Conservation (phyloP, 192 early-diverging fungal species). For the Gigaspora rosea region DNA sequence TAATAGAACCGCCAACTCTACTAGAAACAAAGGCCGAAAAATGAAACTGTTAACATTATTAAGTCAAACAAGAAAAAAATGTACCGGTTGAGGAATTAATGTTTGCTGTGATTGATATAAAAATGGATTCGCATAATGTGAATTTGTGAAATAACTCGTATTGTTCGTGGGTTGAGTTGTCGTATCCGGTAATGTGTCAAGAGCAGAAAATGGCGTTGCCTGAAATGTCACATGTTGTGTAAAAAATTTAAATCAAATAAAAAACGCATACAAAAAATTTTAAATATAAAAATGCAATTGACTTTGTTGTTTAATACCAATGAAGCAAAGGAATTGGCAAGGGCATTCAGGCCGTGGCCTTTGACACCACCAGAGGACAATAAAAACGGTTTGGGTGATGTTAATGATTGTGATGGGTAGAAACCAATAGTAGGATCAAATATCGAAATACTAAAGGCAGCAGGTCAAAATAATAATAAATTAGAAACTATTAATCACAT, state of each 20-base stretch:
- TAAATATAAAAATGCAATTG: background rate
- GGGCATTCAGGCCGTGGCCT: constrained; percentile 15
- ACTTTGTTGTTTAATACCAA: constrained; percentile 25
- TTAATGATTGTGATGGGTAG: constrained; percentile 15
- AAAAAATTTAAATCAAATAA: background rate
- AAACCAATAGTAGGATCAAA: background rate
- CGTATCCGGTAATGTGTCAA: background rate
- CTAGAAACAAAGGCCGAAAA: no score
- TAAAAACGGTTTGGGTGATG: background rate
- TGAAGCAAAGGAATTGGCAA: constrained; percentile 32
- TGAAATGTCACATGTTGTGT: background rate
- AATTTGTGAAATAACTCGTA: constrained; percentile 7
- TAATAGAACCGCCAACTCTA: no score
- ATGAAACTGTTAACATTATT: no score
- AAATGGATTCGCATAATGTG: constrained; percentile 11
- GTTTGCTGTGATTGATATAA: constrained; percentile 21
- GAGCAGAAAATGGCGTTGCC: background rate
- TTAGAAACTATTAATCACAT: background rate
- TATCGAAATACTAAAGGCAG: background rate
- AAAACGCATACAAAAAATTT: background rate
- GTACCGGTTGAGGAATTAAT: constrained; percentile 24
- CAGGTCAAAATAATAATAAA: background rate
- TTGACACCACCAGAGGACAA: background rate
- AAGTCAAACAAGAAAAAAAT: background rate
- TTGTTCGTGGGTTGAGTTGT: constrained; percentile 10